Percentiles rank a stretch among this genome's conserved stretches.
phyloP scores from a whole-genome alignment of 208 protist species.

The Crithidia brevicula region DNA sequence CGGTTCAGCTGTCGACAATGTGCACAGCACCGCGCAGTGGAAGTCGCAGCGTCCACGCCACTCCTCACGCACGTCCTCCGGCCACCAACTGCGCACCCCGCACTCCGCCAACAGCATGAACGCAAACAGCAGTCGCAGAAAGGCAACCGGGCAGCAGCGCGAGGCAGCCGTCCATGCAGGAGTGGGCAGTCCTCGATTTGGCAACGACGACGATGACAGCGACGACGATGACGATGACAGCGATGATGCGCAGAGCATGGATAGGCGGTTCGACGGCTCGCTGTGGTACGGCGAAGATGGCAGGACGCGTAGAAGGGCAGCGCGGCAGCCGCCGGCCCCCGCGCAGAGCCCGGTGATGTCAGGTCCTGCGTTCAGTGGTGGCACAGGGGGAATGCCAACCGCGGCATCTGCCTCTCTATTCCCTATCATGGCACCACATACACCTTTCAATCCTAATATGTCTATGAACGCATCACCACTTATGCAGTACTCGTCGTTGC shows the following conservation, averaged over 20 bases:
- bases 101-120: background rate
- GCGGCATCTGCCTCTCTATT: slow-evolving; percentile 2
- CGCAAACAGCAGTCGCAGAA: background rate
- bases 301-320: background rate
- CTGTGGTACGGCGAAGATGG: slow-evolving; percentile 9
- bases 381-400: background rate
- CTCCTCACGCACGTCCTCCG: background rate
- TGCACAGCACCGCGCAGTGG: slow-evolving; percentile 23
- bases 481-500: background rate
- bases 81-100: slow-evolving; percentile 4
- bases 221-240: slow-evolving; percentile 13
- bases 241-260: slow-evolving; percentile 10
- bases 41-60: slow-evolving; percentile 16
- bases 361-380: background rate
- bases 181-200: background rate
- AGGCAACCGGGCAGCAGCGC: background rate
- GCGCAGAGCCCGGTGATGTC: slow-evolving; percentile 9
- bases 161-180: background rate
- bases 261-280: background rate
- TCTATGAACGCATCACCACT: slow-evolving; percentile 4
- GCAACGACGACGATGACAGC: background rate
- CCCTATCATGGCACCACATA: background rate
- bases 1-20: slow-evolving; percentile 11
- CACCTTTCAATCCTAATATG: slow-evolving; percentile 7
- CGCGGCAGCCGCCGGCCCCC: background rate